Evolutionary conservation across 192 early-diverging fungal species (phyloP).

Genomic region (Paraglomus brasilianum): DNA sequence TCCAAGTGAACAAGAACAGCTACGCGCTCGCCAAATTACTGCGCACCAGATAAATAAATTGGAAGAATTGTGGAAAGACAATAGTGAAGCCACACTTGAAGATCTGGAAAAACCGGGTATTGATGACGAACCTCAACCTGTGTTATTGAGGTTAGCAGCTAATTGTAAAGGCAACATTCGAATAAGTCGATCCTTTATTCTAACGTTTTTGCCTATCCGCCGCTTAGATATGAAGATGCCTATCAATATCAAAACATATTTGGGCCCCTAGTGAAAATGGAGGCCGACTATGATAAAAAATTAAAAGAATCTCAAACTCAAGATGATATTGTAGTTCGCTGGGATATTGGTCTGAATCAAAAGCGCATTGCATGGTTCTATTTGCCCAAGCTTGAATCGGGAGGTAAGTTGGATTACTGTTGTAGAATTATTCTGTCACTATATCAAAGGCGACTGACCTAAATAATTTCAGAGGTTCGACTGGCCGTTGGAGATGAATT

Average conservation of each 20-base stretch:
- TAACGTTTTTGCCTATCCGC: neutral
- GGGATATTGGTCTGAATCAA: conserved; percentile 94
- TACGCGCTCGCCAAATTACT: conserved; percentile 79
- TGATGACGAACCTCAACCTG: conserved; percentile 83
- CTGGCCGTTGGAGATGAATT: conserved; percentile 96
- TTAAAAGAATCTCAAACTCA: conserved; percentile 93
- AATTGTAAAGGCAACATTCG: too few species aligned
- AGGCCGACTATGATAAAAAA: conserved; percentile 88
- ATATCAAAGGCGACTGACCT: neutral
- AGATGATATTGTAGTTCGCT: conserved; percentile 91
- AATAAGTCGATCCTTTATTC: too few species aligned
- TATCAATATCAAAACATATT: conserved; percentile 97
- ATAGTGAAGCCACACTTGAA: conserved; percentile 67
- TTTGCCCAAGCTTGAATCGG: conserved; percentile 86
- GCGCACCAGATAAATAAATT: conserved; percentile 80
- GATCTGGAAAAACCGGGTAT: conserved; percentile 80
- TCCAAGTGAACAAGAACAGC: conserved; percentile 82
- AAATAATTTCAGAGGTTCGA: conserved; percentile 62
- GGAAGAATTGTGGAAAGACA: conserved; percentile 90
- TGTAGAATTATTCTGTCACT: neutral
- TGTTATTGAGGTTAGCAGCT: conserved; percentile 61
- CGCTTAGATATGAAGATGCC: conserved; percentile 86
- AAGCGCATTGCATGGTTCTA: conserved; percentile 91
- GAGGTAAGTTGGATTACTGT: conserved; percentile 25
- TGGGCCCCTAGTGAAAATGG: conserved; percentile 91